phyloP scores from a whole-genome alignment of 257 asterid genomes.

The Solanum microdontum region DNA sequence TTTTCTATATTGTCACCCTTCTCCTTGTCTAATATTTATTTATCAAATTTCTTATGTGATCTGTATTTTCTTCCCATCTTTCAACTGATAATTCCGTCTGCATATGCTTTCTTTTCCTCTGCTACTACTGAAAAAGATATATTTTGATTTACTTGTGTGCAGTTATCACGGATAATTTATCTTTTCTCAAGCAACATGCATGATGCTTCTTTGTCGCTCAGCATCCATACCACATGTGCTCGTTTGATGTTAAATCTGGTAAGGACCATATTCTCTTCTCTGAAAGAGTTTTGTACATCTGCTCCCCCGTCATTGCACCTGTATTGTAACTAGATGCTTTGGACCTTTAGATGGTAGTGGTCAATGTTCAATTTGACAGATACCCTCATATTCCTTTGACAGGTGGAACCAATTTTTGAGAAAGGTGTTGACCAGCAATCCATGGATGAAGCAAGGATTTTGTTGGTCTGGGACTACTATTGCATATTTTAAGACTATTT shows the following conservation, averaged over 20 bases:
- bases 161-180: constrained; percentile 93
- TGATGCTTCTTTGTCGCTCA: constrained; percentile 88
- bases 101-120: neutral
- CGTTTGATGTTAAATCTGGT: constrained; percentile 99
- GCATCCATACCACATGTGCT: constrained; percentile 98
- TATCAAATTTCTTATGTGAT: neutral
- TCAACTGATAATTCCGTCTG: neutral
- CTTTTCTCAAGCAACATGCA: constrained; percentile 99
- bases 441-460: constrained; percentile 92
- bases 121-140: neutral
- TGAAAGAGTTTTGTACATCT: neutral
- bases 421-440: constrained; percentile 91
- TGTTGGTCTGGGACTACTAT: constrained; percentile 45
- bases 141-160: constrained; percentile 25
- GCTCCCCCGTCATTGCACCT: neutral
- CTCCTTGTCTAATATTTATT: neutral
- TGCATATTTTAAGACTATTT: neutral
- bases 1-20: neutral
- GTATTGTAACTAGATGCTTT: neutral
- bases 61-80: neutral
- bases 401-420: constrained; percentile 99
- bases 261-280: constrained; percentile 8
- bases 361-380: neutral
- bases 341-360: neutral
- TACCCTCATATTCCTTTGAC: neutral